phyloP scores from a whole-genome alignment of 306 rosid genomes.

The Potentilla sterilis region DNA sequence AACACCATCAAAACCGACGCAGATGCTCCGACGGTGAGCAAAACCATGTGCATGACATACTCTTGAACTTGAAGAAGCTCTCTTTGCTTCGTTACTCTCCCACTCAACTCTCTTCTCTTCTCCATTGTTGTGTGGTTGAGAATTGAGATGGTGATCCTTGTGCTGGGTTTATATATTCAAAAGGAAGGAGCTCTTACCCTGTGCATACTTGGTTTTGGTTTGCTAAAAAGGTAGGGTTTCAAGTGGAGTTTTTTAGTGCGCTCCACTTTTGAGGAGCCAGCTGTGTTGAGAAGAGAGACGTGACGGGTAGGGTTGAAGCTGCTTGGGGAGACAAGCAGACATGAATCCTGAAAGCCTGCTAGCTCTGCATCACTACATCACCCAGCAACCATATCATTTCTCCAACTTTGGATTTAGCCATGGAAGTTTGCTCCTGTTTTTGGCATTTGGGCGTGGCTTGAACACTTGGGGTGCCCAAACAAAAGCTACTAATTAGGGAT shows the following conservation, averaged over 20 bases:
- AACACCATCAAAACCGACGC: conserved; percentile 37
- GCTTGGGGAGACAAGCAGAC: conserved; percentile 71
- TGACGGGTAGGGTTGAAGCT: conserved; percentile 44
- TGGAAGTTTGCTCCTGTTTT: conserved; percentile 3
- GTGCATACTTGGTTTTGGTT: background rate
- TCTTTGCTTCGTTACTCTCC: conserved; percentile 46
- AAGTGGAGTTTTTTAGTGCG: conserved; percentile 8
- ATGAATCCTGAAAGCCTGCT: conserved; percentile 36
- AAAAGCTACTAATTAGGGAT: conserved; percentile 7
- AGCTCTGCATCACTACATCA: background rate
- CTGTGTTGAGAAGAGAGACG: conserved; percentile 45
- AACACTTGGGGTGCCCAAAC: conserved; percentile 15
- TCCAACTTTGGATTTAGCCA: conserved; percentile 34
- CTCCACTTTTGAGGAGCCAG: conserved; percentile 42
- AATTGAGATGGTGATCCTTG: background rate
- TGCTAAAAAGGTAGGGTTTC: background rate
- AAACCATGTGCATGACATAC: conserved; percentile 31
- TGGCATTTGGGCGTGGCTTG: conserved; percentile 37
- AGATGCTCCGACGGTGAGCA: conserved; percentile 68
- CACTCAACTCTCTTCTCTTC: conserved; percentile 27
- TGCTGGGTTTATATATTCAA: conserved; percentile 9
- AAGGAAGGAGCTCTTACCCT: background rate
- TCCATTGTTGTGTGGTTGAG: conserved; percentile 41
- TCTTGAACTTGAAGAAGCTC: conserved; percentile 44
- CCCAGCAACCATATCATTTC: conserved; percentile 43